These are phyloP conservation scores for Paecilomyces dactylethromorphus DNA, from an alignment of 2,329 filamentous ascomycete genomes.

Conservation along the genomic window DNA sequence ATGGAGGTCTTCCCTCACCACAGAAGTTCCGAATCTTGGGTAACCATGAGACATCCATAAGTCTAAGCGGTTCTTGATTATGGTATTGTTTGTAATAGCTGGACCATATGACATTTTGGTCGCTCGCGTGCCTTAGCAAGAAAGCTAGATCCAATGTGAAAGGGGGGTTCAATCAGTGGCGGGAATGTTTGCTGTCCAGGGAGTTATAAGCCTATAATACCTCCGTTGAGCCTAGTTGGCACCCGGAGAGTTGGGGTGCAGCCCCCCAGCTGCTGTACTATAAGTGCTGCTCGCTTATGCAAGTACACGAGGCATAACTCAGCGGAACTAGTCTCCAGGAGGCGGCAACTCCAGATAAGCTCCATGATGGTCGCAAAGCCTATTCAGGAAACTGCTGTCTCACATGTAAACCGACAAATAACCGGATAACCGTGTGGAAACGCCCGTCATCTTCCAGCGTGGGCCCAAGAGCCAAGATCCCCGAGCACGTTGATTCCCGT, in stretches of 20 bases:
- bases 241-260: background rate
- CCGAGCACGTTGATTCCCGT: background rate
- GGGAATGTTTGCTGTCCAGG: constrained; percentile 1
- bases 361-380: background rate
- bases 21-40: background rate
- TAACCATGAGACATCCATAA: background rate
- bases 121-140: background rate
- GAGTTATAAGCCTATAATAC: constrained; percentile 1
- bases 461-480: background rate
- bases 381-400: background rate
- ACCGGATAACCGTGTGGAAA: background rate
- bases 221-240: background rate
- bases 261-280: background rate
- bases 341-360: background rate
- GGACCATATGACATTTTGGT: background rate
- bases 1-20: background rate
- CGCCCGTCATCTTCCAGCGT: background rate
- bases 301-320: background rate
- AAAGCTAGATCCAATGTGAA: background rate
- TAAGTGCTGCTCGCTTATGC: background rate
- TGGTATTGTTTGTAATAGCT: background rate
- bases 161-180: background rate
- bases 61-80: background rate
- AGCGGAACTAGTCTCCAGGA: background rate
- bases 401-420: background rate